These are phyloP conservation scores for Paulownia fortunei DNA, from an alignment of 257 asterid species.

Conservation along the genomic window DNA sequence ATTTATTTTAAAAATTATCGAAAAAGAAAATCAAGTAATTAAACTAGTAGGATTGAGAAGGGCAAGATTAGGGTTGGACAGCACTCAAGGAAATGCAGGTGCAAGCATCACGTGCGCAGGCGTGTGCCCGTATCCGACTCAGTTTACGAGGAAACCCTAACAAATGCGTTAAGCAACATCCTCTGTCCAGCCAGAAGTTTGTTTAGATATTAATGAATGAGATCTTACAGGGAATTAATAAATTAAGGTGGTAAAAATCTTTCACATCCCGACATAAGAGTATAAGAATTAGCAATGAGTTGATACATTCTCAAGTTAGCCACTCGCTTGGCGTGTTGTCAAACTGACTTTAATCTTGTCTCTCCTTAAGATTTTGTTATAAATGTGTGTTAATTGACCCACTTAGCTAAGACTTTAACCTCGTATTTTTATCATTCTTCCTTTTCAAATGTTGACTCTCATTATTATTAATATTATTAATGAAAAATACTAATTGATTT, in stretches of 20 bases:
- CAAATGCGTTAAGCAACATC: slow-evolving; percentile 92
- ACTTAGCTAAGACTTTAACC: background rate
- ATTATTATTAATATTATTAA: no score
- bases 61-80: slow-evolving; percentile 31
- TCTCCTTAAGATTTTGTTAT: slow-evolving; percentile 23
- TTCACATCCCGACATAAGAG: slow-evolving; percentile 40
- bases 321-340: slow-evolving; percentile 36
- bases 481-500: no score
- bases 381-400: background rate
- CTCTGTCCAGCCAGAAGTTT: slow-evolving; percentile 46
- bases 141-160: slow-evolving; percentile 52
- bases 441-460: no score
- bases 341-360: slow-evolving; percentile 23
- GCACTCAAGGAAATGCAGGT: slow-evolving; percentile 37
- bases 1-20: no score
- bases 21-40: background rate
- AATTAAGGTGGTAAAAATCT: background rate
- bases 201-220: background rate
- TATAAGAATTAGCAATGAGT: slow-evolving; percentile 27
- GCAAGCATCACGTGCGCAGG: slow-evolving; percentile 56
- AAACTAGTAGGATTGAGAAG: no score
- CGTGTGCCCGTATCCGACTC: slow-evolving; percentile 56
- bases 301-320: slow-evolving; percentile 41
- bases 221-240: background rate
- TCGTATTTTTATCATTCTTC: no score